These are phyloP conservation scores for Amanita rimosa DNA, from an alignment of 768 basidiomycete species.

Conservation along the genomic window DNA sequence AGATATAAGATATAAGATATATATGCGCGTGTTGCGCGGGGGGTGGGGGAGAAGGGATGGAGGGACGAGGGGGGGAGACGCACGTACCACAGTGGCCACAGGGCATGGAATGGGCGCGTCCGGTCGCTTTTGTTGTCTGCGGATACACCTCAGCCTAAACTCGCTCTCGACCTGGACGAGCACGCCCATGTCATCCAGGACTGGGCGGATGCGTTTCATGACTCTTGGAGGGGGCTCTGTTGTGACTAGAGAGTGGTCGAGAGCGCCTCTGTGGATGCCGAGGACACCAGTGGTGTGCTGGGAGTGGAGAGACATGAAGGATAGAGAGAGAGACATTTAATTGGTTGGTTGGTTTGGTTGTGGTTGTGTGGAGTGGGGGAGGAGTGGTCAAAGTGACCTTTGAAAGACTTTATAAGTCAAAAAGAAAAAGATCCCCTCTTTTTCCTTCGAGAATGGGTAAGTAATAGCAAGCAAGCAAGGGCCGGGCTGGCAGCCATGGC, in stretches of 20 bases:
- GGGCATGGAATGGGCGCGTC: neutral
- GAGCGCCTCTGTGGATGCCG: slow-evolving; percentile 67
- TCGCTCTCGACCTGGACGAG: slow-evolving; percentile 70
- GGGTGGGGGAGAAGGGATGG: no score
- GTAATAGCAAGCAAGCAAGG: no score
- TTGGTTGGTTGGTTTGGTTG: no score
- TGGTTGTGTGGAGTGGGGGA: neutral
- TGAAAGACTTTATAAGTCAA: no score
- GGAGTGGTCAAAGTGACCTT: no score
- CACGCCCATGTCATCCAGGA: slow-evolving; percentile 73
- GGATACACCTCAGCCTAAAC: slow-evolving; percentile 71
- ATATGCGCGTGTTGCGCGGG: no score
- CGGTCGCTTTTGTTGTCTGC: slow-evolving; percentile 20
- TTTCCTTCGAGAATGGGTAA: no score
- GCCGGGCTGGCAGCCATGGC: no score
- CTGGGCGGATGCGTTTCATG: slow-evolving; percentile 59
- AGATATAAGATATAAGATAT: no score
- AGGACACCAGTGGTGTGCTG: slow-evolving; percentile 8
- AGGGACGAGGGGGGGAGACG: no score
- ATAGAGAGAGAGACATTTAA: slow-evolving; percentile 5
- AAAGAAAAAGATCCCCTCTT: no score
- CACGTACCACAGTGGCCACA: neutral
- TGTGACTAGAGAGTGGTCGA: slow-evolving; percentile 80
- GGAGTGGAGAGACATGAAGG: slow-evolving; percentile 16
- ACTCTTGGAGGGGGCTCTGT: slow-evolving; percentile 63